Evolutionary conservation across 2,329 filamentous ascomycete species (phyloP), one percentile per base, ranked within the genome.

Genomic region (Metarhizium brunneum): DNA sequence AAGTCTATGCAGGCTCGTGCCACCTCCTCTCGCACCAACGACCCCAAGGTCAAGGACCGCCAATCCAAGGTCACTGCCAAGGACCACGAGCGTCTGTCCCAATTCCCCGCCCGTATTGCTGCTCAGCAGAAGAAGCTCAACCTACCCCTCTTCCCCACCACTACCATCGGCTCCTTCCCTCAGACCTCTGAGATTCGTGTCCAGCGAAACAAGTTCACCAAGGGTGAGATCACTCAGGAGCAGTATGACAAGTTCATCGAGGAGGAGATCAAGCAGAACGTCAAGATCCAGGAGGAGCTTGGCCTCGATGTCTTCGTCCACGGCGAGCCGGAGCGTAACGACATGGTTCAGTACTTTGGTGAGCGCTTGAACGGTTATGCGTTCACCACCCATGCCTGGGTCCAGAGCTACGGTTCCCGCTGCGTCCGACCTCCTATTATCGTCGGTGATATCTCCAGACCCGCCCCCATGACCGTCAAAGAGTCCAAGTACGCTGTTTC

Each of bases 261-360:
- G 84, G 88, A 95, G 82, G 94, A 99, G 84, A 99, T 99, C 67
- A 81, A 90, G 69, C 87, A 95, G 61, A 90, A 92, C 71, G 84
- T 99, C 77, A 89, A 91, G 82, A 89, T 97, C 75, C 94, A 99
- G 80, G 91, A 97, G 69, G 94, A 97, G 80, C 92, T 99, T 69
- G 91, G 85, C 74, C 87, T 99, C 55, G 94, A 99, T 67, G 94
- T 99, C 73, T 90, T 88, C 72, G 94, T 99, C 63, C 94, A 99
- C 81, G 94, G 94, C 72, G 94, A 99, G 84, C 94, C 94, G 58
- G 94, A 99, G 85, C 91, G 94, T 75, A 99, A 99, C 80, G 94
- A 99, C 86, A 99, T 99, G 94, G 94, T 99, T 54, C 94, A 99
- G 79, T 99, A 96, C 86, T 99, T 99, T 68, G 94, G 94, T 76